Base-by-base conservation (phyloP, 352 stramenopile species). In the Aphanomyces invadans region DNA sequence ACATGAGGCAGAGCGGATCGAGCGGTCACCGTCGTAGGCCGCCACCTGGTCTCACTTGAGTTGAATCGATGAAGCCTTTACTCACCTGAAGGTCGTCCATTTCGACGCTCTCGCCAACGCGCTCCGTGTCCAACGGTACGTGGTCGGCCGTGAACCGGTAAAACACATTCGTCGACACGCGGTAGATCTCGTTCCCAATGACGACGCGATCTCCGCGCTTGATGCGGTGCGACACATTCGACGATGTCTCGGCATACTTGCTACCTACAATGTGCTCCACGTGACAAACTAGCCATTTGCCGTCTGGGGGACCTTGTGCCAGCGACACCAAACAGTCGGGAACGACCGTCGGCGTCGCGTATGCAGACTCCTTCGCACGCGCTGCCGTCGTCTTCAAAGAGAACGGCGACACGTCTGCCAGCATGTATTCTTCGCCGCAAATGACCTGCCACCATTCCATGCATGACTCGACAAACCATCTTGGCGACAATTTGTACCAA, bases 201-300 rank as follows among this genome's bases (percentile, higher is more conserved):
- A 67, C 60, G 12, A 67, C 46, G 29, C 48, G 28, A 19, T 67
- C 60, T 11, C 60, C 60, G 19, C 60, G 60, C 29, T 44, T 46
- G 42, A 67, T 46, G 21, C 48, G 48, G 7, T 25, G 12, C n/a
- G 48, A 17, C 23, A 67, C n/a, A 25, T 51, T 67, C 31, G 60
- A 67, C 29, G 60, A 57, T 15, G 60, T 67, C 32, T 49, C 48
- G 2, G 60, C 60, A 17, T 57, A 57, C n/a, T 67, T 67, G 49
- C 60, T 67, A 21, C 60, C 59, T 66, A 38, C 29, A 3, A 56
- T 15, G 2, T 19, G n/a, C 38, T 49, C 19, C 5, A 21, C 9
- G 25, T 33, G 46, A 12, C 2, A 33, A 31, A 51, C 2, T 10
- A 31, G 3, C 9, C 9, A 60, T 38, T 3, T 19, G 31, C 2